Percentiles rank a stretch among this genome's conserved stretches.
Conservation (phyloP, 345 rosid species). For the Cardiospermum halicacabum region DNA sequence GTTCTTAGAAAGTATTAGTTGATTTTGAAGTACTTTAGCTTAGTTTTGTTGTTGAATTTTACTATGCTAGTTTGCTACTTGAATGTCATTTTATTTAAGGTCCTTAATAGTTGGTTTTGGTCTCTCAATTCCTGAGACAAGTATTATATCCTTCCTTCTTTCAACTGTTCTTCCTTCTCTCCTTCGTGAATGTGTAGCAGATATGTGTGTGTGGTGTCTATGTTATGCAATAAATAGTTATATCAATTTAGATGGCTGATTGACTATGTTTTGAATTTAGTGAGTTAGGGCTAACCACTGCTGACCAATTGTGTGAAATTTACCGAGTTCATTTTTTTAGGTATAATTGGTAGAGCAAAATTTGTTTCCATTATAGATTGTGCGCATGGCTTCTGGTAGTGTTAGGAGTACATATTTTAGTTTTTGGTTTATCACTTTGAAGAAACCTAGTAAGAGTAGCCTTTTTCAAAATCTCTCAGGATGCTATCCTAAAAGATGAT, state of each 20-base stretch:
- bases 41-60: background rate
- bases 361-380: constrained; percentile 1
- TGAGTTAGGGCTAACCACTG: background rate
- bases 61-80: background rate
- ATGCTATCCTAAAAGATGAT: too few relatives aligned
- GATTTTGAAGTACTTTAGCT: background rate
- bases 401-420: too few relatives aligned
- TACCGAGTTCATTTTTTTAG: background rate
- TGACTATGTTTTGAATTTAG: background rate
- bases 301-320: background rate
- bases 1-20: background rate
- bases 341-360: background rate
- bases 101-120: background rate
- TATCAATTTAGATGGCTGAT: background rate
- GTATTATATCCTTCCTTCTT: background rate
- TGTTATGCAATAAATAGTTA: background rate
- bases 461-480: too few relatives aligned
- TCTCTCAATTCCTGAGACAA: too few relatives aligned
- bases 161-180: background rate
- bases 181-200: background rate
- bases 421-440: too few relatives aligned
- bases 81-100: background rate
- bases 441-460: too few relatives aligned
- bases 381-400: too few relatives aligned
- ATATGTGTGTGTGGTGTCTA: background rate